phyloP scores from a whole-genome alignment of 2,329 filamentous ascomycete genomes.

The Sporothrix pseudoabietina region DNA sequence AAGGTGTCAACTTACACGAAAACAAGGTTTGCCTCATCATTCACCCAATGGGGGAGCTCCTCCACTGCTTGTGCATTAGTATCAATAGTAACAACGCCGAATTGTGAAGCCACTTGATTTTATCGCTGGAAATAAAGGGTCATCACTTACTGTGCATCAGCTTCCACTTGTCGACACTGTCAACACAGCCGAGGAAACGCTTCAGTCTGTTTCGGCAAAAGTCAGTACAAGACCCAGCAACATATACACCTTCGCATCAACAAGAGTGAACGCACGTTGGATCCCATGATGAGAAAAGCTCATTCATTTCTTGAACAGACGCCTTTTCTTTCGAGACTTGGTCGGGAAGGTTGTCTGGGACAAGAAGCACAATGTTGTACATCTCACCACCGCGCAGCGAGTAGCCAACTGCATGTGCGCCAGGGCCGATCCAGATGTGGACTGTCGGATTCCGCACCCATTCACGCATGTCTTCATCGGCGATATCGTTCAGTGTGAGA shows the following conservation, averaged over 20 bases:
- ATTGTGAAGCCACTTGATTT: too few species aligned
- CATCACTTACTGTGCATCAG: background rate
- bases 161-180: background rate
- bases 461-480: slow-evolving; percentile 36
- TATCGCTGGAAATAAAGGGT: background rate
- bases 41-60: background rate
- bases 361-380: slow-evolving; percentile 41
- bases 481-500: slow-evolving; percentile 36
- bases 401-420: slow-evolving; percentile 40
- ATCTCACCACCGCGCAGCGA: slow-evolving; percentile 38
- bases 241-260: background rate
- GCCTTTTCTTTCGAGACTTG: slow-evolving; percentile 37
- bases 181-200: background rate
- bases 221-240: background rate
- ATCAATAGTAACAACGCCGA: background rate
- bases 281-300: slow-evolving; percentile 43
- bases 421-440: slow-evolving; percentile 41
- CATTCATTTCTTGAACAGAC: slow-evolving; percentile 40
- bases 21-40: background rate
- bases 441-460: slow-evolving; percentile 38
- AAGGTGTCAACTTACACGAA: background rate
- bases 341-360: slow-evolving; percentile 29
- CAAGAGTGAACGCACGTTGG: slow-evolving; percentile 25
- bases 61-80: background rate
- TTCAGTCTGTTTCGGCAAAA: background rate